Base-by-base conservation (phyloP, 2,329 filamentous ascomycete species). In the Amylocarpus encephaloides region DNA sequence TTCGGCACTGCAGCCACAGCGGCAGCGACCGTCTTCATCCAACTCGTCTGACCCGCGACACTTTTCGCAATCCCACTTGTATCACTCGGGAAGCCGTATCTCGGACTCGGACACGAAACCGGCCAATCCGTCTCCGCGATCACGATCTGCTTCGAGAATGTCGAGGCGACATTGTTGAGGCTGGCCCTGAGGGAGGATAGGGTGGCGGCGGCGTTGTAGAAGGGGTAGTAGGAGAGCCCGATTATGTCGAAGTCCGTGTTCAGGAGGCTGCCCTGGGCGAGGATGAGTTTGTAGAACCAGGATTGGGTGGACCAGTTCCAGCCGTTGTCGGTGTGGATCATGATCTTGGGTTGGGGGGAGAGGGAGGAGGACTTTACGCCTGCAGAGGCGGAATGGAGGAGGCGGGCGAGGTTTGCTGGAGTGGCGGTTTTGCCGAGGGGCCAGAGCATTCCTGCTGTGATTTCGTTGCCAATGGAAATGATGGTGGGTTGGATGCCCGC, bases 271-370 rank as follows among this genome's bases (percentile, higher is more conserved):
- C 77, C 81, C 19, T 70, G 67, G 6, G 63, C 71, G 0, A 85
- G 70, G 0, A 83, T 75, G 2, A 70, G 71, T 19, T 75, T 74
- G 67, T 87, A 88, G 66, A 78, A 85, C 70, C 74, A 82, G 15
- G 49, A 53, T 53, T 83, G 83, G 2, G 77, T 76, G 3, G 67
- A 71, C 80, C 79, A 86, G 55, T 84, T 75, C 82, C 83, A 89
- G n/a, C 85, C 85, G 61, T 86, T 84, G 65, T 88, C 83, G 3
- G 88, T 73, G 61, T 88, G 85, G 36, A 88, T 78, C 80, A 88
- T 82, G 65, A 88, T 86, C 63, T 82, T 78, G 1, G 84, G 82
- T 54, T 77, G 74, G 0, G 75, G 71, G 36, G 65, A 65, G 22
- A 85, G 68, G 2, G 67, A 70, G 4, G 79, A 83, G 60, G 85